Base-by-base conservation (phyloP, 129 eudicot genomes). In the Escallonia rubra region DNA sequence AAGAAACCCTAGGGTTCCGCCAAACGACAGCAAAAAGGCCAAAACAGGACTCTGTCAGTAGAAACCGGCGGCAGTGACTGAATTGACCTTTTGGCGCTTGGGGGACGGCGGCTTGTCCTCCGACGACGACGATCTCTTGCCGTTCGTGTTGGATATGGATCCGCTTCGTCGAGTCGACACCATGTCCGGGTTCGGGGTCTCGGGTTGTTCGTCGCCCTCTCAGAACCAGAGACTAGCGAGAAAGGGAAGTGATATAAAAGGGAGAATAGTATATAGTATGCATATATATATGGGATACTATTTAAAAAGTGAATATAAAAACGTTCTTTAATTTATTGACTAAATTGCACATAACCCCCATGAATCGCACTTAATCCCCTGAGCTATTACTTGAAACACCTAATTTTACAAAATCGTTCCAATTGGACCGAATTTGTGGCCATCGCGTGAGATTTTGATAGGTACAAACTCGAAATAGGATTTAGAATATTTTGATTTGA, bases 131-230 rank as follows among this genome's bases (percentile, higher is more conserved):
- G 95, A 75, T 72, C 87, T 74, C 69, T 82, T 85, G 77, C 12
- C 76, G 67, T 65, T 75, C 67, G 41, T 72, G 71, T 64, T 70
- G 11, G 95, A 72, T 45, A 71, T 72, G 76, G 97, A 90, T 90
- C 97, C 97, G 70, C 92, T 87, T 59, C 97, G 81, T 78, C 97
- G 85, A 64, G 97, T 90, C 56, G 97, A 82, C 41, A 90, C 97
- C 97, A 90, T 90, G 66, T 57, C 89, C 70, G 61, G 16, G 63
- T 52, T 63, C n/a, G n/a, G n/a, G n/a, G 34, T 23, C 11, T 47
- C 13, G 7, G 53, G 59, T 43, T 48, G 65, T 55, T 68, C 70
- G 8, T 12, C 44, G 65, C 39, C 55, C 54, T 8, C 43, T 39
- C 42, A 42, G 15, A 42, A 38, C 53, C 4, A 4, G 34, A 58